Base-by-base conservation (phyloP, 306 rosid genomes). In the Adenanthera pavonina region DNA sequence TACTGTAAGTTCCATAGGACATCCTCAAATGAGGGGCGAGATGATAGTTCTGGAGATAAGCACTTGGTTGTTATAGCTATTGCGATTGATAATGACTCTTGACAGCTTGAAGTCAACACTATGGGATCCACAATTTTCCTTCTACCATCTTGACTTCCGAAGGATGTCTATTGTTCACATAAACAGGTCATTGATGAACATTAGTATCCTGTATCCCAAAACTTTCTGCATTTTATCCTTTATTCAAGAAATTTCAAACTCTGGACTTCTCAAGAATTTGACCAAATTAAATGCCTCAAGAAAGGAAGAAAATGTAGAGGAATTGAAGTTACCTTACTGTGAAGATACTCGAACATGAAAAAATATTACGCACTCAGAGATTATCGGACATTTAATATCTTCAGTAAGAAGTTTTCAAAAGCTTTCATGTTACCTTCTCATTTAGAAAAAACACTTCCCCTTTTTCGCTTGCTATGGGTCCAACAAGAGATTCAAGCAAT, bases 21-120 rank as follows among this genome's bases (percentile, higher is more conserved):
- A 80, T 89, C 98, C 81, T 92, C 98, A 41, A 94, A 94, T 6
- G 95, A 94, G 75, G 98, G 98, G 3, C 90, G 95, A 41, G 84
- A 65, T 3, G 89, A 84, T 25, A 66, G 48, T n/a, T 94, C 92
- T 10, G 84, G 83, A 73, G 92, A 79, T 78, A 90, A 89, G 89
- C 98, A 92, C 88, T 90, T 94, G 47, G 82, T 86, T 10, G 97
- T 94, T 83, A 94, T 88, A 3, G 95, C 87, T 52, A 90, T 84
- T 61, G 87, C 95, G 41, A 92, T 90, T 30, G 98, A 89, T 71
- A 94, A 56, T 1, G 97, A 94, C 66, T 92, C 98, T 78, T 92
- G 95, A 77, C 90, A 89, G 87, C 90, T 84, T 38, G 92, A 89
- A 59, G 92, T 86, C 86, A 94, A 74, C 64, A 94, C 95, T 19